Base-by-base conservation (phyloP, 257 asterid species). In the Leptodermis oblonga region DNA sequence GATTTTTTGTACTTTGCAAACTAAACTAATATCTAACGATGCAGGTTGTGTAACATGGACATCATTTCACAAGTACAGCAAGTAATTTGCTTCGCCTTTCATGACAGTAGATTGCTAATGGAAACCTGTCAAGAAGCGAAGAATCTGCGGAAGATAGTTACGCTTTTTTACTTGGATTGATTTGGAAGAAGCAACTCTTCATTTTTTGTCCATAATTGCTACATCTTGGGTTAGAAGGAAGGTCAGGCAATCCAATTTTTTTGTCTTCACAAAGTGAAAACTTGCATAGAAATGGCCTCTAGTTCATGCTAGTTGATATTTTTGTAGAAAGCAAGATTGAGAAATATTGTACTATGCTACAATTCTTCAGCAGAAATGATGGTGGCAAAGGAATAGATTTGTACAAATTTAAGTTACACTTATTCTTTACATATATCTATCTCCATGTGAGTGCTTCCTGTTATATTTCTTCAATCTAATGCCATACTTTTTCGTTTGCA, bases 41-140 rank as follows among this genome's bases (percentile, higher is more conserved):
- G 89, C 87, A 93, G 97, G 91, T 74, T 93, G 70, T 93, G 99
- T 78, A 93, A 93, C 89, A 87, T 90, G 99, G 97, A 93, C 88
- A 93, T 93, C 75, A 88, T 93, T 74, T 88, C 96, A 1, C 95
- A 90, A 76, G 99, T 93, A 73, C 96, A 93, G 82, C 99, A 93
- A 78, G 96, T 93, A 39, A 93, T 90, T 59, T 93, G 97, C 79
- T 93, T 93, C 53, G 99, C 99, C 58, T 93, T 93, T 70, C 99
- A 93, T 70, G 97, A 93, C 79, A 93, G 99, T 80, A 77, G 88
- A 75, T 73, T 93, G 89, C 85, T 93, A 67, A 93, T 90, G 97
- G 99, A 93, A 74, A 93, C 99, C 5, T 93, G 99, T 72, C 96
- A 87, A 80, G 97, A 93, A 82, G 99, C 97, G 0, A 93, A 93